Evolutionary conservation across 768 basidiomycete genomes (phyloP).

Genomic region (Saitozyma podzolica): DNA sequence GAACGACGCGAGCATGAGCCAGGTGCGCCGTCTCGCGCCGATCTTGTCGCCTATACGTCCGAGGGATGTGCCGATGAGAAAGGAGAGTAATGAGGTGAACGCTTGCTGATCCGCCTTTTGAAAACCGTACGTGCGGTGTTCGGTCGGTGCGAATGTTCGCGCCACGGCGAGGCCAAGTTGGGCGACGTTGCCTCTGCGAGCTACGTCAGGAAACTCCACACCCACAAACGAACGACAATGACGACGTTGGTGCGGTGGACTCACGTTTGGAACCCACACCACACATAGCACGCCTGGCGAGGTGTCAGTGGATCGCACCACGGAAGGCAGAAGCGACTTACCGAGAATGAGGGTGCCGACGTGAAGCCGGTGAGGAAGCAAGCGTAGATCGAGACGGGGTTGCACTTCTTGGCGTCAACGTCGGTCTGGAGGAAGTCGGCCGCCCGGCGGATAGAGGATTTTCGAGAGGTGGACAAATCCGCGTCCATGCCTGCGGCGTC

Average conservation of each 20-base stretch:
- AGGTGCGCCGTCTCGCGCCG: constrained; percentile 69
- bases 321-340: constrained; percentile 6
- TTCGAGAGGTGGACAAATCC: too few relatives aligned
- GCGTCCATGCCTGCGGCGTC: too few relatives aligned
- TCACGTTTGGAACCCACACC: constrained; percentile 52
- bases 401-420: constrained; percentile 18
- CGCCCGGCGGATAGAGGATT: neutral
- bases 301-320: neutral
- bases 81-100: constrained; percentile 72
- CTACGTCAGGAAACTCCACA: neutral
- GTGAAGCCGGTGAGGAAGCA: constrained; percentile 47
- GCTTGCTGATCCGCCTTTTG: constrained; percentile 82
- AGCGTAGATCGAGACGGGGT: constrained; percentile 39
- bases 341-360: constrained; percentile 32
- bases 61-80: constrained; percentile 72
- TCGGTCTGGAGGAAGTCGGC: constrained; percentile 8
- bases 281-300: constrained; percentile 44
- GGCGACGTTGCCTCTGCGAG: constrained; percentile 49
- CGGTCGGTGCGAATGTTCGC: constrained; percentile 62
- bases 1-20: constrained; percentile 72
- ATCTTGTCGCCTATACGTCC: constrained; percentile 77
- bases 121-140: constrained; percentile 60
- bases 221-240: too few relatives aligned
- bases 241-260: constrained; percentile 6
- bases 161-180: constrained; percentile 78